A percentile compares a stretch with the other conserved stretches of the same genome.
These are phyloP conservation scores for Sarcodon aspratus DNA, from an alignment of 768 basidiomycete genomes.

Conservation along the genomic window DNA sequence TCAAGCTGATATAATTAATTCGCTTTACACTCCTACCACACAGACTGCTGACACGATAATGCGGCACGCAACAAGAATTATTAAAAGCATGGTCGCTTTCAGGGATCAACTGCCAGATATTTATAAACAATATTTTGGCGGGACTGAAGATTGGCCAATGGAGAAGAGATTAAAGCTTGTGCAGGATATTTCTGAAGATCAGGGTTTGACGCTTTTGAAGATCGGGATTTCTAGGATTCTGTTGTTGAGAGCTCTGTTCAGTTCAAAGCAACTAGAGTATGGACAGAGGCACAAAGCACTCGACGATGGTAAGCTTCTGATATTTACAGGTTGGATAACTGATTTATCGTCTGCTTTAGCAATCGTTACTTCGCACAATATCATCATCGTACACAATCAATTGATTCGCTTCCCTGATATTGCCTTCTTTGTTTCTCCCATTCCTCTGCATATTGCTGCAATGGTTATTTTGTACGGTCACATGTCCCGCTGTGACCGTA, in stretches of 20 bases:
- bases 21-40: slow-evolving; percentile 67
- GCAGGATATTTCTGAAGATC: slow-evolving; percentile 65
- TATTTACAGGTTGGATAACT: neutral
- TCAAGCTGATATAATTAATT: slow-evolving; percentile 84
- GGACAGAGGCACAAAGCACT: slow-evolving; percentile 57
- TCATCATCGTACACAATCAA: slow-evolving; percentile 75
- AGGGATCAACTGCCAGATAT: slow-evolving; percentile 55
- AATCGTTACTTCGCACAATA: slow-evolving; percentile 79
- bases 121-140: slow-evolving; percentile 69
- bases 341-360: slow-evolving; percentile 27
- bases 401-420: slow-evolving; percentile 79
- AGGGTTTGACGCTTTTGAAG: slow-evolving; percentile 75
- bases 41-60: slow-evolving; percentile 61
- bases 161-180: slow-evolving; percentile 59
- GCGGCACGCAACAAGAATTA: slow-evolving; percentile 69
- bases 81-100: slow-evolving; percentile 66
- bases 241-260: slow-evolving; percentile 62
- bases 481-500: slow-evolving; percentile 65
- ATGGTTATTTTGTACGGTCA: slow-evolving; percentile 88
- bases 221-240: slow-evolving; percentile 60
- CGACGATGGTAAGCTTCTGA: slow-evolving; percentile 52
- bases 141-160: slow-evolving; percentile 62
- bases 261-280: slow-evolving; percentile 60
- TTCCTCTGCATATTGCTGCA: slow-evolving; percentile 80
- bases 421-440: slow-evolving; percentile 82